Evolutionary conservation across 345 rosid genomes (phyloP), one percentile per base, ranked within the genome.

Genomic region (Aquilaria yunnanensis): DNA sequence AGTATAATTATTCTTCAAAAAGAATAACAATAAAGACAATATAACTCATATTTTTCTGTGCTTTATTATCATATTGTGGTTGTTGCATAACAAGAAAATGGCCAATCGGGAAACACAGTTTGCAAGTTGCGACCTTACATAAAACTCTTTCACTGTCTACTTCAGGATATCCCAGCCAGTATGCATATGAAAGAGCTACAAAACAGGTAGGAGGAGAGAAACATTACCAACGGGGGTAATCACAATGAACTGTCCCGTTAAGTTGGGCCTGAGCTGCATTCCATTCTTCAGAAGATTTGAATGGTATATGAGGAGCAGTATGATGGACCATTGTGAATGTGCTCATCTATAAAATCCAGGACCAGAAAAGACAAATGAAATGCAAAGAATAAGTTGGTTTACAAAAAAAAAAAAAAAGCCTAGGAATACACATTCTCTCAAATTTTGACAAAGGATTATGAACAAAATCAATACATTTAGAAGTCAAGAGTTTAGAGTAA

Each of bases 241-340:
- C 95, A 56, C 97, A 93, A 68, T 93, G 98, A 59, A 90, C 88
- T 3, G 96, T 93, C 76, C 98, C 95, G 12, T 81, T 90, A 32
- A 93, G 90, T 68, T 93, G 97, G 14, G 98, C 96, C 69, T 81
- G 86, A 70, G 92, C 90, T 6, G 90, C 89, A 67, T 90, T 86
- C 98, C 98, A 93, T 63, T 93, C 90, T 16, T 75, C 72, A 0
- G 82, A 71, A 60, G 81, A 64, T 75, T 88, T 93, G 81, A 90
- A 90, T 57, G 98, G 92, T 67, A 93, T 90, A 51, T 86, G 95
- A 30, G 98, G 96, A 61, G 98, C 97, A 0, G 98, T 88, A 74
- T 88, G 98, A 81, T 90, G 97, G 63, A 93, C 96, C 97, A 88
- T 90, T 34, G 98, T 93, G 80, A 88, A 93, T 51, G 97, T 93